Evolutionary conservation across 192 early-diverging fungal genomes (phyloP), one percentile per base, ranked within the genome.

Genomic region (Linnemannia zychae): DNA sequence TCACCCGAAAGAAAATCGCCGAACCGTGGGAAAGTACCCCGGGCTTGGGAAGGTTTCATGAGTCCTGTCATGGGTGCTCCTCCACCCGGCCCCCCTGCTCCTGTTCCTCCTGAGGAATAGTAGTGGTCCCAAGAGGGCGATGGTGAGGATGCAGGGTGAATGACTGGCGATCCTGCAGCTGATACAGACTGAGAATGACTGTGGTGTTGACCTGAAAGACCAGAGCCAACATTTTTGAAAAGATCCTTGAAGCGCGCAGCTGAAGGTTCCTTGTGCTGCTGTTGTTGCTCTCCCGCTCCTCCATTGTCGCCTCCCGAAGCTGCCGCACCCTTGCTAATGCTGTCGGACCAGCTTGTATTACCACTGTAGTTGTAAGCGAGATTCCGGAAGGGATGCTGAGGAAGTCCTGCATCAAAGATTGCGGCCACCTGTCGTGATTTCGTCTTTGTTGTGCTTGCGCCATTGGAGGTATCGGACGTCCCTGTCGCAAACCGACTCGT

Each of bases 1-100:
- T 85, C 83, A 1, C 83, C 83, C 0, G 83, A 85, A 4, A 85
- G 68, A 63, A 79, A 85, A 60, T 79, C 83, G 13, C 76, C 77
- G 38, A 60, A 37, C 3, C 69, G 31, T 3, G 74, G 74, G n/a
- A 79, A 75, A 17, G 77, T 63, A 28, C 74, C 52, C 4, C 74
- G 52, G 9, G 76, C 17, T 60, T 74, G 71, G 5, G 71, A 37
- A 20, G 76, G 65, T 37, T 67, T 84, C 57, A 63, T 65, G 49
- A 68, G 38, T 6, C 34, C 22, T 46, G 46, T 4, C 22, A 28
- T 22, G 31, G 38, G 28, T 63, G 57, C 24, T 33, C 24, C 57
- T 33, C 57, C 57, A 9, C 40, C 40, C 9, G 40, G 40, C 9
- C 40, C 40, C 40, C 40, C 40, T 44, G 40, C 40, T 9, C 40